Conservation (phyloP, 768 basidiomycete species). For the Rhizopogon rudus region DNA sequence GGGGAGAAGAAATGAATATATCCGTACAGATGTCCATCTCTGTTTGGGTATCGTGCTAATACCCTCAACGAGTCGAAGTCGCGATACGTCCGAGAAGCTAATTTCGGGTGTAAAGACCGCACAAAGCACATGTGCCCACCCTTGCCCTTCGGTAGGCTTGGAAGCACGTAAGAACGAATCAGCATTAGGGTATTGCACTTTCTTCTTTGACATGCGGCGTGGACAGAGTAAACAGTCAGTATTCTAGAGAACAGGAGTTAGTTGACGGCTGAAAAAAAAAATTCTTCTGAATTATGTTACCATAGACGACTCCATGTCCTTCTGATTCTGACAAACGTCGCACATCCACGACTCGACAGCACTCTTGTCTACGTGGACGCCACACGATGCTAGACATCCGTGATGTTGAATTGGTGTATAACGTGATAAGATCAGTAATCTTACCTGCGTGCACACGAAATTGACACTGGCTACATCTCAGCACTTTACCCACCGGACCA, state of each 20-base stretch:
- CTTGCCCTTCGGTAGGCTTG: slow-evolving; percentile 90
- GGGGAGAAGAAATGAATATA: slow-evolving; percentile 2
- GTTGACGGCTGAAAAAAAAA: neutral
- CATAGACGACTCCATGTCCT: slow-evolving; percentile 74
- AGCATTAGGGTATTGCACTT: slow-evolving; percentile 40
- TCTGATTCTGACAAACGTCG: slow-evolving; percentile 84
- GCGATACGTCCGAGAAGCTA: slow-evolving; percentile 70
- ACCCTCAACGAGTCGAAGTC: slow-evolving; percentile 80
- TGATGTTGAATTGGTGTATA: slow-evolving; percentile 4
- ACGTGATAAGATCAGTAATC: neutral
- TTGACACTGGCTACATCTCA: slow-evolving; percentile 77
- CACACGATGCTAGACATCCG: slow-evolving; percentile 50
- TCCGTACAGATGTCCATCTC: slow-evolving; percentile 71
- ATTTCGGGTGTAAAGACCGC: slow-evolving; percentile 84
- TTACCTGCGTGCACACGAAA: slow-evolving; percentile 78
- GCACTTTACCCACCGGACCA: slow-evolving; percentile 72
- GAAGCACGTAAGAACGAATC: slow-evolving; percentile 69
- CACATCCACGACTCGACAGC: slow-evolving; percentile 76
- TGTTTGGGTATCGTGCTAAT: slow-evolving; percentile 66
- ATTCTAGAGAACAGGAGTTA: slow-evolving; percentile 41
- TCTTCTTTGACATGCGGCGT: slow-evolving; percentile 34
- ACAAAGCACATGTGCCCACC: slow-evolving; percentile 90
- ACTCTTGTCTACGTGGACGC: slow-evolving; percentile 59
- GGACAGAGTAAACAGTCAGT: slow-evolving; percentile 87
- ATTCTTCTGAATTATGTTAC: slow-evolving; percentile 30